Evolutionary conservation across 2,329 filamentous ascomycete genomes (phyloP), one percentile per base, ranked within the genome.

Genomic region (Talaromyces sp.): DNA sequence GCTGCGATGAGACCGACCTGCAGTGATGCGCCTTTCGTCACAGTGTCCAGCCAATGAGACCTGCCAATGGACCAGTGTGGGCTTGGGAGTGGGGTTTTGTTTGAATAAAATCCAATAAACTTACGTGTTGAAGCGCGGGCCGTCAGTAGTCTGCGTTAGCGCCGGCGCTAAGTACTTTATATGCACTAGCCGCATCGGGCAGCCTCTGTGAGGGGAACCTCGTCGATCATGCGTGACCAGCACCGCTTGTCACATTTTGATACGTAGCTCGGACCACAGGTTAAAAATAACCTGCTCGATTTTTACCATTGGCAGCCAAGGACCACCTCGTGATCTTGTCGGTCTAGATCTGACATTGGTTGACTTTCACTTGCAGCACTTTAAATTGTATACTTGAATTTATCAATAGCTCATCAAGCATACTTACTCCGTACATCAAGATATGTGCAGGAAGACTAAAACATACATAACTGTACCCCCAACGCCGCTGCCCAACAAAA

Each of bases 11-110:
- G 38, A 31, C 26, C 27, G 41, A 32, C 9, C 19, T 17, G 27
- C 53, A 35, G 43, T 27, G 31, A 43, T 46, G 43, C 43, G 7
- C 9, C n/a, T 46, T 46, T 58, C 51, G 56, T 61, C 59, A 61
- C 59, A 58, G 50, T 38, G 1, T 1, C 7, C 21, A 12, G 29
- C 59, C 59, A 61, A 61, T 55, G 31, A 61, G 38, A 1, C 19
- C 31, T 3, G 9, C 26, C 10, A 41, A 14, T 9, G 21, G 24
- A 17, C 38, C 11, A 26, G 38, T 50, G 50, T 35, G n/a, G 46
- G 17, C n/a, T 11, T 56, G 21, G 1, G 1, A 11, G 54, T 6
- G 19, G 21, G 12, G n/a, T n/a, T n/a, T n/a, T n/a, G n/a, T n/a
- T n/a, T n/a, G n/a, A n/a, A n/a, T n/a, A n/a, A n/a, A n/a, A n/a